A percentile compares a stretch with the other conserved stretches of the same genome.
These are phyloP conservation scores for Pichia sp. DNA, from an alignment of 1,139 yeast species.

Conservation along the genomic window DNA sequence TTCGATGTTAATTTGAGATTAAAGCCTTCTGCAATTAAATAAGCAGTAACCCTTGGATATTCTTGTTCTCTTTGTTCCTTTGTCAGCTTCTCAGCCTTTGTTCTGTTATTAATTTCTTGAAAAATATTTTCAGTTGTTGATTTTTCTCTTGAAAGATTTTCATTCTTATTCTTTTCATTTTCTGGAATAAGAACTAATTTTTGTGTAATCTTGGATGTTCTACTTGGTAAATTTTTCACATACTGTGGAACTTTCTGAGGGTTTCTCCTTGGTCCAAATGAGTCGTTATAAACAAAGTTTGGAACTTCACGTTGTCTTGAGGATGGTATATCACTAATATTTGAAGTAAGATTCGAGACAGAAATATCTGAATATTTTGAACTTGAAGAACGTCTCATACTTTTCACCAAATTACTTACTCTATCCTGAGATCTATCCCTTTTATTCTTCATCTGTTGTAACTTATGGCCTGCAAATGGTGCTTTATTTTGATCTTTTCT, in stretches of 20 bases:
- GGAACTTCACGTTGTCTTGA: slow-evolving; percentile 52
- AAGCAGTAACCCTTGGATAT: slow-evolving; percentile 83
- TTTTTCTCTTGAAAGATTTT: slow-evolving; percentile 19
- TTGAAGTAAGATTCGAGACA: slow-evolving; percentile 62
- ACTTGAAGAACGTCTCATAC: slow-evolving; percentile 20
- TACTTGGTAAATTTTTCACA: slow-evolving; percentile 66
- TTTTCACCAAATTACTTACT: slow-evolving; percentile 10
- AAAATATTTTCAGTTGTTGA: slow-evolving; percentile 30
- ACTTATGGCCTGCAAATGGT: slow-evolving; percentile 72
- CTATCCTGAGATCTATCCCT: slow-evolving; percentile 13
- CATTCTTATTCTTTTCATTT: slow-evolving; percentile 6
- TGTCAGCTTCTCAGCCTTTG: slow-evolving; percentile 65
- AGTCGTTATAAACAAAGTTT: slow-evolving; percentile 16
- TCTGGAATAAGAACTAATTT: slow-evolving; percentile 75
- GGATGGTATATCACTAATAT: slow-evolving; percentile 81
- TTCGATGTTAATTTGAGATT: slow-evolving; percentile 56
- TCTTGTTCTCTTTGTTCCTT: slow-evolving; percentile 63
- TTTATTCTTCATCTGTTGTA: slow-evolving; percentile 18
- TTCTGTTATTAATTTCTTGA: slow-evolving; percentile 33
- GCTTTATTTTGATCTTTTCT: slow-evolving; percentile 57
- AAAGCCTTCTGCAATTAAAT: slow-evolving; percentile 79
- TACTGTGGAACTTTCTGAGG: slow-evolving; percentile 40
- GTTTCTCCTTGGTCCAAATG: slow-evolving; percentile 15
- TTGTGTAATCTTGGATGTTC: slow-evolving; percentile 83
- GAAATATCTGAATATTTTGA: slow-evolving; percentile 61